A percentile compares a stretch with the other conserved stretches of the same genome.
Conservation (phyloP, 768 basidiomycete genomes). For the Pleurotus sapidus region DNA sequence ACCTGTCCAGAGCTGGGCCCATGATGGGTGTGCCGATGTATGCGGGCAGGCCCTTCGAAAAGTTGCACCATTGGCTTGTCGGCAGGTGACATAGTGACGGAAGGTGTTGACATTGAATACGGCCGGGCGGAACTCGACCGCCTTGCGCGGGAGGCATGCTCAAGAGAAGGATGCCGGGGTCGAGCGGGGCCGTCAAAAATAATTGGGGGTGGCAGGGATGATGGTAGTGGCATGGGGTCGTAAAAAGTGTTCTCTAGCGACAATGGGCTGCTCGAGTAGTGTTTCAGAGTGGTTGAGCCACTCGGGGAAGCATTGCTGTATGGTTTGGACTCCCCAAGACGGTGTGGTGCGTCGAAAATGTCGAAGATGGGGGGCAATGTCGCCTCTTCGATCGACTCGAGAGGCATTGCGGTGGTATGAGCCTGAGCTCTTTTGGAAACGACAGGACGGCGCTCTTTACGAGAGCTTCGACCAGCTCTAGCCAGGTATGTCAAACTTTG, state of each 20-base stretch:
- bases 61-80: constrained; percentile 31
- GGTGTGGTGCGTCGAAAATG: constrained; percentile 48
- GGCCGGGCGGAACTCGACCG: constrained; percentile 19
- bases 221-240: constrained; percentile 18
- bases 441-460: background rate
- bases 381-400: constrained; percentile 10
- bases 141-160: constrained; percentile 17
- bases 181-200: constrained; percentile 48
- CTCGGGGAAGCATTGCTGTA: constrained; percentile 17
- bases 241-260: constrained; percentile 10
- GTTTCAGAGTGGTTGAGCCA: background rate
- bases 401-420: background rate
- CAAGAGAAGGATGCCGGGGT: constrained; percentile 23
- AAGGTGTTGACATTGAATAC: constrained; percentile 14
- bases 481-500: background rate
- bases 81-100: constrained; percentile 14
- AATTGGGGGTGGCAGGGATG: constrained; percentile 40
- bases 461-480: constrained; percentile 1
- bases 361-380: constrained; percentile 38
- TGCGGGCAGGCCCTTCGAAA: constrained; percentile 47
- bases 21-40: constrained; percentile 5
- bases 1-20: constrained; percentile 5
- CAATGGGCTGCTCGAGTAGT: constrained; percentile 2
- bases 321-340: constrained; percentile 32
- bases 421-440: background rate